A percentile compares a stretch with the other conserved stretches of the same genome.
These are phyloP conservation scores for Rubroboletus pulcherrimus DNA, from an alignment of 768 basidiomycete genomes.

Conservation along the genomic window DNA sequence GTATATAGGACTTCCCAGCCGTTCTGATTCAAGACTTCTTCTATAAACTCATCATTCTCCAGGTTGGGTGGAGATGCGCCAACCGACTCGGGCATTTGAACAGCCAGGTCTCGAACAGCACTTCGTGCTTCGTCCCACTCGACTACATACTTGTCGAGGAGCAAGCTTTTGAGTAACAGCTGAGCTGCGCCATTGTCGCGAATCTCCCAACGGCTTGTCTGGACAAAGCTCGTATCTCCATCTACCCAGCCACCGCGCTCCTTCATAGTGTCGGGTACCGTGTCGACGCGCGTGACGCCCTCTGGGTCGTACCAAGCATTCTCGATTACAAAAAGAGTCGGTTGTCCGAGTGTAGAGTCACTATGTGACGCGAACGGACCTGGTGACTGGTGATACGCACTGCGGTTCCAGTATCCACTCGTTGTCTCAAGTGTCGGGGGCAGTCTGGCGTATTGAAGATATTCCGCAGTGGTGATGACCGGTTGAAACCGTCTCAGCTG, in stretches of 20 bases:
- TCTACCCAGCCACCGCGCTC: constrained; percentile 25
- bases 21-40: constrained; percentile 28
- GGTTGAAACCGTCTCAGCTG: constrained; percentile 34
- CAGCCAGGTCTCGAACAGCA: constrained; percentile 18
- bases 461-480: constrained; percentile 37
- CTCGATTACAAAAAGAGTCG: constrained; percentile 33
- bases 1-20: constrained; percentile 41
- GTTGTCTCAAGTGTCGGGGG: constrained; percentile 30
- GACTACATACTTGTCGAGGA: constrained; percentile 22
- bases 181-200: constrained; percentile 2
- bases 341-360: constrained; percentile 15
- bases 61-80: constrained; percentile 5
- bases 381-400: constrained; percentile 20
- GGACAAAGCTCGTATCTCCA: constrained; percentile 9
- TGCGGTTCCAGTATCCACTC: constrained; percentile 38
- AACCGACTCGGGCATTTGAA: constrained; percentile 17
- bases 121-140: constrained; percentile 28
- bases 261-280: constrained; percentile 25
- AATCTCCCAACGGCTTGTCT: constrained; percentile 14
- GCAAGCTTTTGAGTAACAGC: constrained; percentile 17
- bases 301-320: constrained; percentile 40
- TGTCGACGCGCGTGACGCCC: constrained; percentile 36
- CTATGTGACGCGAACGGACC: constrained; percentile 15
- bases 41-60: constrained; percentile 28
- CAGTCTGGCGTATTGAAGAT: constrained; percentile 35